Evolutionary conservation across 1,284 basidiomycete species (phyloP).

Genomic region (Sanguinoderma infundibulare): DNA sequence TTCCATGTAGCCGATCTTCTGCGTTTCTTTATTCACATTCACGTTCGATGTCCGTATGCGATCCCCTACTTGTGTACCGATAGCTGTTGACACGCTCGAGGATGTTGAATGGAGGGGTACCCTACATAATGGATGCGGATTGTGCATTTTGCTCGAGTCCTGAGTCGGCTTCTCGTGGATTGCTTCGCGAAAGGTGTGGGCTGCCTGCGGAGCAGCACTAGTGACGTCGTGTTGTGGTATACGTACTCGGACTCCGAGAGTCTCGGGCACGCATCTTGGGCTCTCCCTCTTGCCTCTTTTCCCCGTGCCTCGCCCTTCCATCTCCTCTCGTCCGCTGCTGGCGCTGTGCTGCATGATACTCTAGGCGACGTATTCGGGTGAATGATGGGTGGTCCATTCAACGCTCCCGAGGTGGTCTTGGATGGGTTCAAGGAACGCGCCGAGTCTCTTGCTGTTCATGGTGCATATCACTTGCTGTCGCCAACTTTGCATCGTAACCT

Average conservation of each 20-base stretch:
- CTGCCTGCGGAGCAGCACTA: neutral
- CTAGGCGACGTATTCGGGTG: neutral
- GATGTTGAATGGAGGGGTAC: neutral
- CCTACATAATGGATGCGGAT: neutral
- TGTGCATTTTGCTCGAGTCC: too few relatives aligned
- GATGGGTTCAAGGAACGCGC: constrained; percentile 52
- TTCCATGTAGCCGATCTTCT: constrained; percentile 15
- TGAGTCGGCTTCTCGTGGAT: too few relatives aligned
- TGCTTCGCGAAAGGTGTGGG: too few relatives aligned
- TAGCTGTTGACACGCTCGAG: constrained; percentile 1
- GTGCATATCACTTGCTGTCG: constrained; percentile 32
- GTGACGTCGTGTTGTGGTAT: neutral
- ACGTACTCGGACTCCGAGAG: neutral
- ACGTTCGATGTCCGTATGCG: constrained; percentile 29
- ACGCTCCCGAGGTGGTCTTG: constrained; percentile 42
- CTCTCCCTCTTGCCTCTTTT: neutral
- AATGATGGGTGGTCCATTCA: constrained; percentile 41
- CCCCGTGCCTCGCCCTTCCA: neutral
- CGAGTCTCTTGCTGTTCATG: constrained; percentile 57
- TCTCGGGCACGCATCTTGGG: neutral
- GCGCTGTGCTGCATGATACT: neutral
- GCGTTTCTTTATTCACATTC: constrained; percentile 26
- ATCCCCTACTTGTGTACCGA: constrained; percentile 23
- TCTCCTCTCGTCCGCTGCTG: neutral
- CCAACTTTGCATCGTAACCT: constrained; percentile 6